phyloP scores from a whole-genome alignment of 495 filamentous ascomycete genomes.

The Tuber umbilicatum region DNA sequence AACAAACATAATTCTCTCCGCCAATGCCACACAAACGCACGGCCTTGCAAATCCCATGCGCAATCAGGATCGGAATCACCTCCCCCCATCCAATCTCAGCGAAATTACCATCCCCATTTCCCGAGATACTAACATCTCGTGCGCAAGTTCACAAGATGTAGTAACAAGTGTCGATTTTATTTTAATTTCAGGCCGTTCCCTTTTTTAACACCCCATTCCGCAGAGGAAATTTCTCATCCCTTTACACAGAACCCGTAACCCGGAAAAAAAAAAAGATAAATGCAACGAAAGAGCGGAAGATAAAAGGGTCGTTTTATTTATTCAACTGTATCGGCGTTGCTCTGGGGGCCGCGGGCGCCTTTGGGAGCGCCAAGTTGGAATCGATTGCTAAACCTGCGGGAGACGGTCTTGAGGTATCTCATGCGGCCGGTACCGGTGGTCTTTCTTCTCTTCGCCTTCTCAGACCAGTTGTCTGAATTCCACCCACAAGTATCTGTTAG shows the following conservation, averaged over 20 bases:
- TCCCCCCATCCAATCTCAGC: neutral
- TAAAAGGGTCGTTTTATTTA: slow-evolving; percentile 30
- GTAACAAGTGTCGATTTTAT: neutral
- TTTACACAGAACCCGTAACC: slow-evolving; percentile 3
- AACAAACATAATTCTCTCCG: neutral
- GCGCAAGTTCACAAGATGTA: neutral
- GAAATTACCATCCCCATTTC: neutral
- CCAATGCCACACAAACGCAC: neutral
- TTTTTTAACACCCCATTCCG: neutral
- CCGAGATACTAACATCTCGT: neutral
- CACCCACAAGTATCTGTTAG: slow-evolving; percentile 23
- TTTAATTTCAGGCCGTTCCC: neutral
- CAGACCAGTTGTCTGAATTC: slow-evolving; percentile 87
- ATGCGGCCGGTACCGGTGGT: slow-evolving; percentile 92
- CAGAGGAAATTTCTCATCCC: neutral
- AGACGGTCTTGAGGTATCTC: slow-evolving; percentile 80
- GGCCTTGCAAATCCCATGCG: neutral
- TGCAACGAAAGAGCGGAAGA: slow-evolving; percentile 12
- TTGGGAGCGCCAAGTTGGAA: slow-evolving; percentile 88
- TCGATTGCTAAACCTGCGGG: slow-evolving; percentile 88
- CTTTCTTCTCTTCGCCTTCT: slow-evolving; percentile 99
- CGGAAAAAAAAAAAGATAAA: neutral
- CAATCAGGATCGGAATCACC: neutral
- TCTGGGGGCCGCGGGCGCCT: slow-evolving; percentile 62
- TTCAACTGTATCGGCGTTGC: slow-evolving; percentile 36